Percentiles rank a stretch among this genome's conserved stretches.
These are phyloP conservation scores for Geotrichum fermentans DNA, from an alignment of 1,139 yeast genomes.

Conservation along the genomic window DNA sequence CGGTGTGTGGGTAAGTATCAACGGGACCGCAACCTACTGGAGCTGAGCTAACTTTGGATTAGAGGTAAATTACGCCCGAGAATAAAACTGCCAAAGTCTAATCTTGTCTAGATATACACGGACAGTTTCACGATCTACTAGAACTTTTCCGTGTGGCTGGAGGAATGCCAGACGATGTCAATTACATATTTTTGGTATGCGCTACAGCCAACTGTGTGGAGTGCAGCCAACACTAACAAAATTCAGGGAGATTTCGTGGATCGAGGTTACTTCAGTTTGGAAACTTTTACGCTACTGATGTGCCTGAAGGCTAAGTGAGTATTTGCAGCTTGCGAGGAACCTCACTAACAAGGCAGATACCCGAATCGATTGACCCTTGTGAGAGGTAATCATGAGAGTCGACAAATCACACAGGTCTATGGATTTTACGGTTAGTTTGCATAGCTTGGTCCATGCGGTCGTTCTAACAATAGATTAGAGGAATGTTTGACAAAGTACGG, in stretches of 20 bases:
- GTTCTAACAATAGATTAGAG: constrained; percentile 36
- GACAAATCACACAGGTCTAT: constrained; percentile 94
- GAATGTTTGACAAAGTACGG: constrained; percentile 92
- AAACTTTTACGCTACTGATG: constrained; percentile 86
- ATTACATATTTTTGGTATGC: constrained; percentile 60
- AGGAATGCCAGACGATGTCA: constrained; percentile 77
- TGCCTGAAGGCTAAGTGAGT: constrained; percentile 61
- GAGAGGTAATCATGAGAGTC: constrained; percentile 89
- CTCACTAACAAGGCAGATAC: constrained; percentile 38
- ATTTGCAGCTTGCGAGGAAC: not conserved
- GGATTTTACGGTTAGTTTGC: constrained; percentile 56
- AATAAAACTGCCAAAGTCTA: not conserved
- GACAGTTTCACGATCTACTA: constrained; percentile 91
- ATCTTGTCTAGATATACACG: constrained; percentile 69
- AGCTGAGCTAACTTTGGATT: no score
- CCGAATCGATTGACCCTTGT: constrained; percentile 85
- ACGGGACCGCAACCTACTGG: no score
- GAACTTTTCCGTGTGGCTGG: constrained; percentile 91
- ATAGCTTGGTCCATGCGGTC: not conserved
- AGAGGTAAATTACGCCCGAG: not conserved
- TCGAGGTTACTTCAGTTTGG: constrained; percentile 90
- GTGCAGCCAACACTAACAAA: not conserved
- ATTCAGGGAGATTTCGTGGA: constrained; percentile 85
- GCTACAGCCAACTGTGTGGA: not conserved
- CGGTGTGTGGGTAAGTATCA: constrained; percentile 72